Evolutionary conservation across 108 stramenopile species (phyloP).

Genomic region (Pseudonitzschia delicatissima): DNA sequence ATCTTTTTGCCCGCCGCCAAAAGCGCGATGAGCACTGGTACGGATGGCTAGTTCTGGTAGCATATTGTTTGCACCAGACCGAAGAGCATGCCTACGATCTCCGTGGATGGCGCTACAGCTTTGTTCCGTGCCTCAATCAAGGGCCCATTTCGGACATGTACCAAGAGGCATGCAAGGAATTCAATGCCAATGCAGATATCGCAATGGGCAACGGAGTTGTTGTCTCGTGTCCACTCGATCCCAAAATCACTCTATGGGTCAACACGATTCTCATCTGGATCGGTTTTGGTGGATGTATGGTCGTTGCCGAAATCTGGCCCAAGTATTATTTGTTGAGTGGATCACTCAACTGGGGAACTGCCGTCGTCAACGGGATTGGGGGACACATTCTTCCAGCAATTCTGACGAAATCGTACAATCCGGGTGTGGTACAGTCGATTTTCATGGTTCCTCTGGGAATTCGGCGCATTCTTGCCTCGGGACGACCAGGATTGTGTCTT

Average conservation of each 20-base stretch:
- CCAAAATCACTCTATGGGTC: background rate
- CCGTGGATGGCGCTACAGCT: background rate
- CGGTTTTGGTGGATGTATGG: background rate
- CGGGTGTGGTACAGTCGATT: background rate
- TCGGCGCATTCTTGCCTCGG: background rate
- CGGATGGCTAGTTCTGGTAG: background rate
- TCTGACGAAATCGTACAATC: background rate
- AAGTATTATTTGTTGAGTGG: background rate
- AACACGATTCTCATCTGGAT: background rate
- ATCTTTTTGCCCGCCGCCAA: background rate
- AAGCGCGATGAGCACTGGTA: background rate
- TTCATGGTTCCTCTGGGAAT: background rate
- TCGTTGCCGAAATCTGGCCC: background rate
- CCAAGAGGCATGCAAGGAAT: background rate
- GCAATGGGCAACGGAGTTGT: too few relatives aligned
- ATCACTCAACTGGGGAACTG: background rate
- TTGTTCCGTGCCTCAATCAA: background rate
- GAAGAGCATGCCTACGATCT: background rate
- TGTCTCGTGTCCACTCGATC: conserved; percentile 6
- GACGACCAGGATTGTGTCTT: background rate
- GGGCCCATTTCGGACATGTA: background rate
- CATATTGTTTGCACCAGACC: background rate
- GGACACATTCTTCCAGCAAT: background rate
- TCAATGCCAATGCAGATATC: background rate
- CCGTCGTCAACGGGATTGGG: background rate